Conservation (phyloP, 2,329 filamentous ascomycete genomes). For the Gaeumannomyces sp. region DNA sequence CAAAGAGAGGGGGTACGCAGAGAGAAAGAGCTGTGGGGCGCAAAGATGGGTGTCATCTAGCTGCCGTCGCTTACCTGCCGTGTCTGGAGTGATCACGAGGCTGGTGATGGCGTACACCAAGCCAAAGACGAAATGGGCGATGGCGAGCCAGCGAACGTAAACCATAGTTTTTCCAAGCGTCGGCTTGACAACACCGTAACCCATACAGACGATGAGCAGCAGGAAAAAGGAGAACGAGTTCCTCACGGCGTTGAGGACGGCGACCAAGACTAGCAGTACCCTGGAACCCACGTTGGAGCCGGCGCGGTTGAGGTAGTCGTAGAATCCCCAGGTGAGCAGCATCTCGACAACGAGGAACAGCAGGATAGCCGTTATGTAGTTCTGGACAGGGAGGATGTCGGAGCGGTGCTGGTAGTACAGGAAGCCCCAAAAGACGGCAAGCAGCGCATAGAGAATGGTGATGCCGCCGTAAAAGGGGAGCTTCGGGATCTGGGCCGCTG, state of each 20-base stretch:
- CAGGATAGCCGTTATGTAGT: conserved; percentile 96
- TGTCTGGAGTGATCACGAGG: conserved; percentile 81
- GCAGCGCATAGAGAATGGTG: conserved; percentile 85
- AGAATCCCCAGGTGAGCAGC: conserved; percentile 98
- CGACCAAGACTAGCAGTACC: conserved; percentile 83
- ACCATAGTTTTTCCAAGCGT: conserved; percentile 91
- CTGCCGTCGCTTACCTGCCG: conserved; percentile 49
- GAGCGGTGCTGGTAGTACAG: conserved; percentile 90
- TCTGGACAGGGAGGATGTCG: conserved; percentile 95
- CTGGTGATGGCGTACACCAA: conserved; percentile 89
- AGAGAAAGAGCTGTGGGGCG: not conserved
- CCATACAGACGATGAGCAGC: conserved; percentile 97
- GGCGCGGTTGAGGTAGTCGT: conserved; percentile 90
- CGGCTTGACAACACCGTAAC: conserved; percentile 94
- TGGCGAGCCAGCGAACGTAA: conserved; percentile 83
- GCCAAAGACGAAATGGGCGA: conserved; percentile 90
- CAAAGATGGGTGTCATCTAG: not conserved
- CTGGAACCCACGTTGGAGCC: conserved; percentile 80
- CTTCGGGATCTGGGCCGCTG: conserved; percentile 92
- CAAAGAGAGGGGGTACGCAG: not conserved
- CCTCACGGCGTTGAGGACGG: conserved; percentile 82
- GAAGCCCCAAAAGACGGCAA: conserved; percentile 86
- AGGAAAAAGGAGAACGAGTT: conserved; percentile 99
- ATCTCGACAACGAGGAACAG: conserved; percentile 93
- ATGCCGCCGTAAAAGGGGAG: conserved; percentile 94